These are phyloP conservation scores for Ustilago nuda DNA, from an alignment of 1,284 basidiomycete genomes.

Conservation along the genomic window DNA sequence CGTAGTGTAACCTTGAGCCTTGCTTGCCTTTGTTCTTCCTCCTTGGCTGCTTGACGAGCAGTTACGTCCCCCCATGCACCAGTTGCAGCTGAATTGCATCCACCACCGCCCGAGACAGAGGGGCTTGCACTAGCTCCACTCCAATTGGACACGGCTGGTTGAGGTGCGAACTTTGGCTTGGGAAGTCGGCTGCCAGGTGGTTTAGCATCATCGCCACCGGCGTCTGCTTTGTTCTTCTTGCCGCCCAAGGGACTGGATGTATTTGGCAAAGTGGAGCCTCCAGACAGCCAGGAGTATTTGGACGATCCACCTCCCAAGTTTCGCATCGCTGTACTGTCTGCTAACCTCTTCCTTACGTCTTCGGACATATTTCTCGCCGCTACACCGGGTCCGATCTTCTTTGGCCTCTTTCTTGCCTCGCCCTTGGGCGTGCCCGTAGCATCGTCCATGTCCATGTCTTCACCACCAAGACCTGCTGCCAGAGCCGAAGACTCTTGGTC, in stretches of 20 bases:
- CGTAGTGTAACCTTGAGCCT: constrained; percentile 60
- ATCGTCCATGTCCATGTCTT: constrained; percentile 45
- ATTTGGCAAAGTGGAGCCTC: constrained; percentile 27
- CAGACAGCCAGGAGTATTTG: constrained; percentile 60
- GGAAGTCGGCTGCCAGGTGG: constrained; percentile 44
- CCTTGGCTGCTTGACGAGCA: constrained; percentile 58
- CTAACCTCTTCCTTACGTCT: constrained; percentile 64
- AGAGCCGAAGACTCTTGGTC: constrained; percentile 58
- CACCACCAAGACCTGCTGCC: constrained; percentile 31
- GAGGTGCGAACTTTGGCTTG: constrained; percentile 64
- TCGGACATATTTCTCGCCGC: constrained; percentile 65
- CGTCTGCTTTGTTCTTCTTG: constrained; percentile 41
- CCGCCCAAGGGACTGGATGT: constrained; percentile 33
- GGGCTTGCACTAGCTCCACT: constrained; percentile 23
- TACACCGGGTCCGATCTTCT: constrained; percentile 55
- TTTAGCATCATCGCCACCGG: constrained; percentile 25
- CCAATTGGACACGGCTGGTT: constrained; percentile 37
- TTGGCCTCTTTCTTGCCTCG: constrained; percentile 49
- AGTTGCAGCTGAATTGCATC: constrained; percentile 10
- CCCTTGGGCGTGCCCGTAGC: constrained; percentile 33
- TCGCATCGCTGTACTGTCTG: constrained; percentile 67
- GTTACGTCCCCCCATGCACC: constrained; percentile 67
- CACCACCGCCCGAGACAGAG: constrained; percentile 2
- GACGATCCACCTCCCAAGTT: constrained; percentile 56
- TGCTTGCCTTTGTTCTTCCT: constrained; percentile 61